phyloP scores from a whole-genome alignment of 495 filamentous ascomycete genomes.

The Aspergillus sparsus region DNA sequence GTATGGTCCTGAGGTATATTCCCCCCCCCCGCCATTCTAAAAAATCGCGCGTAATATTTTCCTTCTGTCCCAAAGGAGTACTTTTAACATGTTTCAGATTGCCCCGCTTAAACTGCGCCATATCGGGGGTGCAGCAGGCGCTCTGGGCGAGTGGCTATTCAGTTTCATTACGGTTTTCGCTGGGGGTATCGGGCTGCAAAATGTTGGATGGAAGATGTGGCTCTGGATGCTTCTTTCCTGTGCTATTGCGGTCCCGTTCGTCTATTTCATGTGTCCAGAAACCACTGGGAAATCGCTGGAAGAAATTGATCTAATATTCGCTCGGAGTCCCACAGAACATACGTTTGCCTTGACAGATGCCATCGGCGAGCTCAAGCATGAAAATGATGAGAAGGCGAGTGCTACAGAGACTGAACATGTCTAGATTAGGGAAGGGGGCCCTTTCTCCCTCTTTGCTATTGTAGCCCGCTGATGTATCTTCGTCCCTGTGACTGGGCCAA shows the following conservation, averaged over 20 bases:
- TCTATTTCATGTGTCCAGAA: conserved; percentile 28
- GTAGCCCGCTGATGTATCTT: too few relatives aligned
- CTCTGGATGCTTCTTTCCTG: conserved; percentile 29
- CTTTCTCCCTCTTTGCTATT: too few relatives aligned
- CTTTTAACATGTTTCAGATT: too few relatives aligned
- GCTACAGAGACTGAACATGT: too few relatives aligned
- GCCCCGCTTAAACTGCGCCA: conserved; percentile 33
- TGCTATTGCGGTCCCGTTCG: conserved; percentile 17
- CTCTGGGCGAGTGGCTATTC: conserved; percentile 33
- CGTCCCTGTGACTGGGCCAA: too few relatives aligned
- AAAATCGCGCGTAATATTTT: too few relatives aligned
- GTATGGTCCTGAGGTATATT: conserved; percentile 34
- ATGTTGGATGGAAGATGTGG: conserved; percentile 31
- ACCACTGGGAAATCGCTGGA: conserved; percentile 23
- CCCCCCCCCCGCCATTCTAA: too few relatives aligned
- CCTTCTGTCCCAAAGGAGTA: too few relatives aligned
- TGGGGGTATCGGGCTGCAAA: conserved; percentile 31
- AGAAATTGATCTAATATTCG: conserved; percentile 18
- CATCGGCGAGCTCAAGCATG: background rate
- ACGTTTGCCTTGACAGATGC: background rate
- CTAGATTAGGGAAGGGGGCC: too few relatives aligned
- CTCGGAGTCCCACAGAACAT: background rate
- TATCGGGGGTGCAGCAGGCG: conserved; percentile 28
- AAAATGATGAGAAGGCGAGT: conserved; percentile 3
- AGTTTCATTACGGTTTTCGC: conserved; percentile 37